phyloP scores from a whole-genome alignment of 2,329 filamentous ascomycete genomes.

The Scleromitrula shiraiana region DNA sequence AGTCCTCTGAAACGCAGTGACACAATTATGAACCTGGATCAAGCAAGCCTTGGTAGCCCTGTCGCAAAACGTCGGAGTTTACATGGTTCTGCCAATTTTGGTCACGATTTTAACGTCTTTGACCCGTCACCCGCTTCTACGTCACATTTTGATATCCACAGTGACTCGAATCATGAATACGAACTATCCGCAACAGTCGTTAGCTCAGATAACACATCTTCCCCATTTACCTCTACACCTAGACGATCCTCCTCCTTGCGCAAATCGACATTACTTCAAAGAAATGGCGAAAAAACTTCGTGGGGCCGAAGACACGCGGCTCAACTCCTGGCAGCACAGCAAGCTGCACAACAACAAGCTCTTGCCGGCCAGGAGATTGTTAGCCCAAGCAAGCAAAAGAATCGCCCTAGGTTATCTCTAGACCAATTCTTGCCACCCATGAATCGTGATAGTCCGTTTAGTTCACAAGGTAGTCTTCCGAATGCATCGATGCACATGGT shows the following conservation, averaged over 20 bases:
- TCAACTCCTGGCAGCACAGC: constrained; percentile 31
- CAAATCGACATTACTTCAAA: constrained; percentile 81
- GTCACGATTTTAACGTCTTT: constrained; percentile 64
- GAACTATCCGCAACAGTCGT: constrained; percentile 38
- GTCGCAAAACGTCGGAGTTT: constrained; percentile 86
- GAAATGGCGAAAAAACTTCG: constrained; percentile 60
- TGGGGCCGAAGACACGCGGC: constrained; percentile 53
- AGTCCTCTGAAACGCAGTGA: constrained; percentile 92
- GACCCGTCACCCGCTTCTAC: constrained; percentile 45
- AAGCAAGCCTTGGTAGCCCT: constrained; percentile 69
- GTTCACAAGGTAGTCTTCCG: constrained; percentile 42
- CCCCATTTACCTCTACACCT: constrained; percentile 42
- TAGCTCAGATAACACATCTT: constrained; percentile 22
- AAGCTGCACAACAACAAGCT: constrained; percentile 21
- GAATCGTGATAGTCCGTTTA: constrained; percentile 58
- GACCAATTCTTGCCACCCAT: constrained; percentile 67
- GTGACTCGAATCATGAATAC: constrained; percentile 44
- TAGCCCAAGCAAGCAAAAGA: constrained; percentile 48
- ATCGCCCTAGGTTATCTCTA: constrained; percentile 64
- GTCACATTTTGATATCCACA: constrained; percentile 43
- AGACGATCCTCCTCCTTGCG: constrained; percentile 70
- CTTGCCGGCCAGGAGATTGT: constrained; percentile 39
- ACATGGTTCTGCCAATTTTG: constrained; percentile 63
- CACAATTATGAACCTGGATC: constrained; percentile 79
- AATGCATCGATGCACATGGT: constrained; percentile 46